Evolutionary conservation across 1,284 basidiomycete species (phyloP), one percentile per base, ranked within the genome.

Genomic region (Apiotrichum brassicae): DNA sequence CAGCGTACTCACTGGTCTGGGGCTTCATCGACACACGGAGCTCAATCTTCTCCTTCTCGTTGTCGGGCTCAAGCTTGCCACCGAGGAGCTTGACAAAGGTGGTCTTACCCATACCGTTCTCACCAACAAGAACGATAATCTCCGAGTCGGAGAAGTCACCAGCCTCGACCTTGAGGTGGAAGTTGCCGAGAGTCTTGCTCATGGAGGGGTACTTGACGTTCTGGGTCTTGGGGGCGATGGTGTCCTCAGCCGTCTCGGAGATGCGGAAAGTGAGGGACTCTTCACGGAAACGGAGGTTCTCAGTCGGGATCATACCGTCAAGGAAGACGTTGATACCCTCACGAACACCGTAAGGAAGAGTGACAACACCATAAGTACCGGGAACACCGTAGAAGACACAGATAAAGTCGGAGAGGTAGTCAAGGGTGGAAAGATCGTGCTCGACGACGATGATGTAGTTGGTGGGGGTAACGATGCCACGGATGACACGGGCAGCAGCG

Each of bases 301-400:
- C 92, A n/a, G 93, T 95, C 6, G 93, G 93, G 61, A 97, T 90
- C 76, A 91, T 91, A 46, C 92, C 92, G 66, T 97, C 93, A 51
- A 97, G 78, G 81, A 97, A 97, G 64, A 95, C 95, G 76, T 97
- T 97, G 78, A 97, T 95, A 61, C 92, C 92, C 85, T 97, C 93
- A 58, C 93, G 84, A 51, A 95, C 90, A 26, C 92, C 94, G 71
- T 84, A 91, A 35, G 92, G 92, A 87, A 97, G 90, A 3, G 92
- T 97, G 9, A 97, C 93, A 42, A 97, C 93, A 72, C 93, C 93
- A 64, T 95, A 95, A 79, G 91, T 88, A 14, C 89, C 91, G 3
- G 93, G 92, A 66, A 93, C 92, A 62, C 93, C 93, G 74, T 97
- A 97, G 39, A 97, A 75, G 76, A 88, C 91, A 74, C 93, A 97